Conservation (phyloP, 2,329 filamentous ascomycete species). For the Ophiocordyceps unilateralis region DNA sequence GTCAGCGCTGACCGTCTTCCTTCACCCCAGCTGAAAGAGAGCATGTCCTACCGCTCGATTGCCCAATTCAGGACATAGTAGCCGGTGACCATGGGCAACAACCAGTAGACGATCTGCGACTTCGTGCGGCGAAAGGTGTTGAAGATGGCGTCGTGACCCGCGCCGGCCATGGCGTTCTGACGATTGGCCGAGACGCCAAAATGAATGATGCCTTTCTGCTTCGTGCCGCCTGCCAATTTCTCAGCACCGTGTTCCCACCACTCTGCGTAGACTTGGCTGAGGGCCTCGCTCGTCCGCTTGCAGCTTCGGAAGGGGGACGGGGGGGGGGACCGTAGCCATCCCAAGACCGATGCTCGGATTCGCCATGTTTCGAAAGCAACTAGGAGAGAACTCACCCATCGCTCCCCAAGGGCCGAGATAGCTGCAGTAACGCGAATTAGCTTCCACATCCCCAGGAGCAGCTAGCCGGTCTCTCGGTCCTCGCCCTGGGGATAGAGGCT, state of each 20-base stretch:
- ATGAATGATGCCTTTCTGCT: constrained; percentile 45
- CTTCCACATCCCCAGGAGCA: background rate
- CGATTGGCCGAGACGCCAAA: constrained; percentile 77
- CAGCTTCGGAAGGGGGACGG: background rate
- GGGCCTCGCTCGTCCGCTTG: background rate
- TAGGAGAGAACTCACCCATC: background rate
- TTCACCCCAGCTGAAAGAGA: background rate
- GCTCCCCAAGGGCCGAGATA: background rate
- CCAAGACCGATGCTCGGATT: background rate
- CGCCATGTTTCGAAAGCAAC: background rate
- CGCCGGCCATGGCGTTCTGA: constrained; percentile 71
- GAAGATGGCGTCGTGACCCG: constrained; percentile 71
- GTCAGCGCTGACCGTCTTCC: background rate
- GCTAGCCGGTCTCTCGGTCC: constrained; percentile 1
- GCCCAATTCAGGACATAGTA: constrained; percentile 88
- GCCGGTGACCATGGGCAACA: constrained; percentile 57
- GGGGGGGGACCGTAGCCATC: background rate
- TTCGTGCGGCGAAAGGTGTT: constrained; percentile 83
- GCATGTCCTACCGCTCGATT: constrained; percentile 71
- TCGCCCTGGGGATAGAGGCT: background rate
- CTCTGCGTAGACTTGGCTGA: background rate
- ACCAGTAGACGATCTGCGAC: constrained; percentile 76
- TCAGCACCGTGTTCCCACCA: background rate
- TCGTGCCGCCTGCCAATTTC: constrained; percentile 29
- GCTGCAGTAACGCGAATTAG: constrained; percentile 21